These are phyloP conservation scores for Exophiala aquamarina DNA, from an alignment of 2,329 filamentous ascomycete genomes.

Conservation along the genomic window DNA sequence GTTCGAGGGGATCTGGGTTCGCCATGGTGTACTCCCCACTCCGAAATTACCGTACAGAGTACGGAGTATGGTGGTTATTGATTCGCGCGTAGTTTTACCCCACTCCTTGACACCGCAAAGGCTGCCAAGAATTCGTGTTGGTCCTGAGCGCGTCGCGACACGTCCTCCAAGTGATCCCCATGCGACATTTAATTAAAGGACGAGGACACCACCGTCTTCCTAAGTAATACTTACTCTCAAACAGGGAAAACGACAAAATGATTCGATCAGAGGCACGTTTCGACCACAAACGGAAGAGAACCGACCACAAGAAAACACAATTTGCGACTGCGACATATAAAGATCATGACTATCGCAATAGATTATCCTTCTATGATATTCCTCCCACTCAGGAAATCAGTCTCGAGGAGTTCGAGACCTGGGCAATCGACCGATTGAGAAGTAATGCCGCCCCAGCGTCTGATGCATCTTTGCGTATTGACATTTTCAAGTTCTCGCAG, in stretches of 20 bases:
- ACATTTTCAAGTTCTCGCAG: conserved; percentile 36
- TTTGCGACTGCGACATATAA: conserved; percentile 77
- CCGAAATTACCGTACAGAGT: too few relatives aligned
- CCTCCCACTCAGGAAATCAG: conserved; percentile 93
- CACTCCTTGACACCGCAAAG: too few relatives aligned
- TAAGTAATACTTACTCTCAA: not conserved
- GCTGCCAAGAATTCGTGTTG: too few relatives aligned
- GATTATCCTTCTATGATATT: conserved; percentile 86
- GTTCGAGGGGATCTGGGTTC: too few relatives aligned
- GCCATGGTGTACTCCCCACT: too few relatives aligned
- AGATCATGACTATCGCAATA: conserved; percentile 75
- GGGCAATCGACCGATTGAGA: conserved; percentile 90
- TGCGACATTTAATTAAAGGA: too few relatives aligned
- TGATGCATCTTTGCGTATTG: conserved; percentile 8
- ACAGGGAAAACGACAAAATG: conserved; percentile 33
- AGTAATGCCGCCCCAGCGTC: conserved; percentile 49
- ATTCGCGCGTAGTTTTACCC: too few relatives aligned
- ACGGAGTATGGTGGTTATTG: too few relatives aligned
- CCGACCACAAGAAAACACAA: conserved; percentile 82
- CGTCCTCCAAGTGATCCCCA: too few relatives aligned
- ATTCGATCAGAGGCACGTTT: conserved; percentile 46
- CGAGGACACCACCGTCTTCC: not conserved
- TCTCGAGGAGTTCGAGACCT: conserved; percentile 96
- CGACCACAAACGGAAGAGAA: conserved; percentile 70
- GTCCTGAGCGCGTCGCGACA: too few relatives aligned